These are phyloP conservation scores for Breviolum minutum DNA, from an alignment of 73 alveolate genomes.

Conservation along the genomic window DNA sequence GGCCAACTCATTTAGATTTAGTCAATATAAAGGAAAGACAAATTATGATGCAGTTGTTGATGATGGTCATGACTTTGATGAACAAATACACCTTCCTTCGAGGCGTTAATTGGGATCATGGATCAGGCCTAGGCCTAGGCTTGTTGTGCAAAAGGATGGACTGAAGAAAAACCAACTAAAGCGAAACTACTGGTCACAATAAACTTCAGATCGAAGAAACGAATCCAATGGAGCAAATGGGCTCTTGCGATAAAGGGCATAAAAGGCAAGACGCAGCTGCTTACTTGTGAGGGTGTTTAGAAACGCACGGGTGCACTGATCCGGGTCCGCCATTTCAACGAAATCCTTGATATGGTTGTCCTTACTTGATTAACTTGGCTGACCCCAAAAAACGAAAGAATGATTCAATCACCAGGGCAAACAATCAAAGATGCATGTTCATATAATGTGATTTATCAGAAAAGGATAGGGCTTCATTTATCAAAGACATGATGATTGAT, in stretches of 20 bases:
- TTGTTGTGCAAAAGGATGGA: no score
- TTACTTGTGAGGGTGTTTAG: background rate
- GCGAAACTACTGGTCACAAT: background rate
- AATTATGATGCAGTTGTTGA: no score
- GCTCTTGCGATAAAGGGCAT: constrained; percentile 2
- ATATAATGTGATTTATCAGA: background rate
- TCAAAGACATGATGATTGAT: background rate
- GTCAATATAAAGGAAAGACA: no score
- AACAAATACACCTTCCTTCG: background rate
- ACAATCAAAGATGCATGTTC: background rate
- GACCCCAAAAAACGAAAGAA: no score
- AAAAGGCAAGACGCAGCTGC: background rate
- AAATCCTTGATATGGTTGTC: constrained; percentile 34
- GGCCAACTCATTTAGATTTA: no score
- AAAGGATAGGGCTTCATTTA: background rate
- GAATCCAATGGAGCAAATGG: constrained; percentile 8
- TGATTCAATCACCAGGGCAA: background rate
- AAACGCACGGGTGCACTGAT: background rate
- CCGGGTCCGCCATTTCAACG: background rate
- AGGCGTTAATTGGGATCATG: no score
- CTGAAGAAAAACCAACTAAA: no score
- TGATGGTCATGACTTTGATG: no score
- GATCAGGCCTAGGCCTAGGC: no score
- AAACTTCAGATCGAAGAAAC: background rate
- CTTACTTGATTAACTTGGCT: background rate